Base-by-base conservation (phyloP, 805 yeast species). In the Wickerhamomyces xylosicus region DNA sequence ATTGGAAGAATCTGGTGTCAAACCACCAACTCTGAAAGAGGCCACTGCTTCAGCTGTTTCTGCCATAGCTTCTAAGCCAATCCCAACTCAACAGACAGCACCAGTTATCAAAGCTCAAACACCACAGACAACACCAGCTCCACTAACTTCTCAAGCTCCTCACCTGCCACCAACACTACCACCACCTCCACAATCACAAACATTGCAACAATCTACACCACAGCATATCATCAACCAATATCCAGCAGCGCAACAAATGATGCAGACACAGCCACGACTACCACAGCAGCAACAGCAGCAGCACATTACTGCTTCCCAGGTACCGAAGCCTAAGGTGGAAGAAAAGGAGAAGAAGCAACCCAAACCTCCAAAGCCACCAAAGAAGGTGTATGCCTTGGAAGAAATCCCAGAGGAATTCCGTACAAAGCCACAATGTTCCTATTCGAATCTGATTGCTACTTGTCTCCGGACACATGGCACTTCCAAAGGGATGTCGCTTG, bases 341-440 rank as follows among this genome's bases (percentile, higher is more conserved):
- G 33, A 41, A 2, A 63, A 71, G 32, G 62, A 57, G n/a, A 70
- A 71, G 49, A 72, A 72, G 42, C 67, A 64, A 36, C 62, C 71
- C 29, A 74, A 67, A 56, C 69, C 68, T 4, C 71, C 75, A 31
- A 70, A 67, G 40, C 66, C 66, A 19, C 66, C 74, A 4, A 80
- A 80, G 54, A 78, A 73, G 47, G 74, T 79, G 4, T 87, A 84
- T 54, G 67, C 77, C 3, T 62, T 79, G 16, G 95, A 86, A 40
- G 96, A 87, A 50, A 86, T 90, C 35, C 98, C 97, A 1, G 84
- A 74, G 41, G 86, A 84, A 59, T 86, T 74, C 58, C 71, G 95
- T 48, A 71, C 77, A 11, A 92, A 90, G 56, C 98, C 98, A 1
- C 70, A 79, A 10, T 69, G 77, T 37, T 81, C 95, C 1, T 84